These are phyloP conservation scores for Populus trichocarpa DNA, from an alignment of 441 rosid species.

Conservation along the genomic window DNA sequence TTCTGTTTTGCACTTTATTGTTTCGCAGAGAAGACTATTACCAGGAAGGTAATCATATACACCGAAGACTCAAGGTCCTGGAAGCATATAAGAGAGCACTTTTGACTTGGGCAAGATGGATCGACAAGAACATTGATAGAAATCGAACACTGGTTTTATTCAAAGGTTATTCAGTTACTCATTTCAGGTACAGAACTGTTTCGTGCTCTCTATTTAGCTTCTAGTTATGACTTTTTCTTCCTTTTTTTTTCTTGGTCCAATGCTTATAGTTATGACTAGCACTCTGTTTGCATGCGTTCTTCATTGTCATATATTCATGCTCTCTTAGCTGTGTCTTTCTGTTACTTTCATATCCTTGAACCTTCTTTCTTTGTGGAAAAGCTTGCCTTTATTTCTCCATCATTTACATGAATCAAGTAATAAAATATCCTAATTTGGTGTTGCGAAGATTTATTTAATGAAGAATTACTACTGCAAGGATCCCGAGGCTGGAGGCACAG, in stretches of 20 bases:
- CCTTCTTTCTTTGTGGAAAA: neutral
- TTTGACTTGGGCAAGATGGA: conserved; percentile 77
- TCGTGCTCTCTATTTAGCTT: neutral
- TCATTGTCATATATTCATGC: neutral
- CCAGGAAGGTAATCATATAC: conserved; percentile 62
- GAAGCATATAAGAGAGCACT: conserved; percentile 66
- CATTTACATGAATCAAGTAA: neutral
- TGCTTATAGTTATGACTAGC: neutral
- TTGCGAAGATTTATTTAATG: neutral
- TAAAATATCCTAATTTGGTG: neutral
- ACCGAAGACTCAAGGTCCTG: conserved; percentile 48
- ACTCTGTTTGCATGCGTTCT: neutral
- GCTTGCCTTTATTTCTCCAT: neutral
- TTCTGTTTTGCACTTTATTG: conserved; percentile 8
- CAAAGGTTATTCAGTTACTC: conserved; percentile 65
- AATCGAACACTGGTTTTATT: conserved; percentile 58
- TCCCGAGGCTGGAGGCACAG: neutral
- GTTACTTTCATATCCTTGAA: neutral
- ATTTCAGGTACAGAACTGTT: conserved; percentile 46
- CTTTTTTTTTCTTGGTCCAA: neutral
- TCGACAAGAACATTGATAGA: conserved; percentile 55
- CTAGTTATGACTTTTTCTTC: neutral
- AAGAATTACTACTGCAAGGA: neutral
- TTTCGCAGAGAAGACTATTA: conserved; percentile 53
- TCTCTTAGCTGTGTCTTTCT: too few relatives aligned